These are phyloP conservation scores for Hippophae tibetana DNA, from an alignment of 306 rosid genomes.

Conservation along the genomic window DNA sequence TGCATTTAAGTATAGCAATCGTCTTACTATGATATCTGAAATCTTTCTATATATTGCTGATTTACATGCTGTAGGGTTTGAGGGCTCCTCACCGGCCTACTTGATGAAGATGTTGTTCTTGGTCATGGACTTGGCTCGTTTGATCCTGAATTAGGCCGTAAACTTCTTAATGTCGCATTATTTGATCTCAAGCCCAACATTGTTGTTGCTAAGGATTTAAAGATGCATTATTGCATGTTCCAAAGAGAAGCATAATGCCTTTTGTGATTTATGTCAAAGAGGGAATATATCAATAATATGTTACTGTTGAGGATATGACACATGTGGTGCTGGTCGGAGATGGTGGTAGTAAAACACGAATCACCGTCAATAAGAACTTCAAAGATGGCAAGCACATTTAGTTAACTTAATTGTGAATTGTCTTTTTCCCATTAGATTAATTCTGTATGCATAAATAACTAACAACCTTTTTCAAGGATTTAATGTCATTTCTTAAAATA, in stretches of 20 bases:
- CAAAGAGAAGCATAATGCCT: slow-evolving; percentile 20
- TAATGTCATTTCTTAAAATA: too few species aligned
- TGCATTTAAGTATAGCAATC: slow-evolving; percentile 48
- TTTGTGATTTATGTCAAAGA: slow-evolving; percentile 51
- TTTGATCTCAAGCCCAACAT: slow-evolving; percentile 17
- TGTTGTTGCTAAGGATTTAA: slow-evolving; percentile 58
- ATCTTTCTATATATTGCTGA: slow-evolving; percentile 21
- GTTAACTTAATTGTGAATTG: too few species aligned
- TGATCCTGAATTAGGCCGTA: slow-evolving; percentile 14
- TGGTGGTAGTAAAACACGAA: slow-evolving; percentile 44
- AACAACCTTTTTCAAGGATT: too few species aligned
- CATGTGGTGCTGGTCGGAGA: slow-evolving; percentile 57
- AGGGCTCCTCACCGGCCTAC: slow-evolving; percentile 16
- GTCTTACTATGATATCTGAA: slow-evolving; percentile 49
- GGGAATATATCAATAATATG: slow-evolving; percentile 51
- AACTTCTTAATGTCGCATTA: slow-evolving; percentile 15
- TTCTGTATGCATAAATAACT: too few species aligned
- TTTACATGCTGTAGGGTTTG: background rate
- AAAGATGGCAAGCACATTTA: slow-evolving; percentile 24
- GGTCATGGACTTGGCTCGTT: slow-evolving; percentile 29
- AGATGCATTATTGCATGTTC: slow-evolving; percentile 40
- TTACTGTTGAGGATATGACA: slow-evolving; percentile 32
- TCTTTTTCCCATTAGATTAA: too few species aligned
- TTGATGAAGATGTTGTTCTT: background rate
- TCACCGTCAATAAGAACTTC: slow-evolving; percentile 54